These are phyloP conservation scores for Tarenaya hassleriana DNA, from an alignment of 345 rosid genomes.

Conservation along the genomic window DNA sequence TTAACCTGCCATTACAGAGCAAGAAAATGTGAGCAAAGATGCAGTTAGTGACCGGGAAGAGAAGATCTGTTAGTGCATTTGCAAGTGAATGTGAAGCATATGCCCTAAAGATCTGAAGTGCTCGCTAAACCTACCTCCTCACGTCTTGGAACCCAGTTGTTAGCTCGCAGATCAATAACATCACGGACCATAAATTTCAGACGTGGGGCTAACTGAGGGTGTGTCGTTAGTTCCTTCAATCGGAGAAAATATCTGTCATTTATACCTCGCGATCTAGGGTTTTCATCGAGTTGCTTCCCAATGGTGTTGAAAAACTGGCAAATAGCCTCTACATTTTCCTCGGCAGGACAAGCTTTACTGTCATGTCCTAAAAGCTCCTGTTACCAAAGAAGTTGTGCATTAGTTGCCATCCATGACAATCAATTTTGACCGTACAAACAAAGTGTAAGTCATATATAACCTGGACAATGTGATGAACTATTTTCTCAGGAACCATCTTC, in stretches of 20 bases:
- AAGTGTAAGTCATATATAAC: constrained; percentile 27
- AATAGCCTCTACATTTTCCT: constrained; percentile 86
- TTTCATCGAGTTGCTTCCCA: constrained; percentile 88
- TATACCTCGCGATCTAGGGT: constrained; percentile 51
- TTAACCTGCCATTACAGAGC: constrained; percentile 47
- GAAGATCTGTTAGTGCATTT: not conserved
- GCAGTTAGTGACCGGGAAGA: not conserved
- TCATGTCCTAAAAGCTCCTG: constrained; percentile 88
- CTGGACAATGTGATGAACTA: constrained; percentile 87
- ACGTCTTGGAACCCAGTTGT: constrained; percentile 88
- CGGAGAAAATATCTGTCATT: constrained; percentile 60
- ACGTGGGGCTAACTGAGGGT: constrained; percentile 58
- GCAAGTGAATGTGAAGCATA: not conserved
- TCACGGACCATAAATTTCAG: constrained; percentile 76
- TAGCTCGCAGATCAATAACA: constrained; percentile 71
- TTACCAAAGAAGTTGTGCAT: constrained; percentile 8
- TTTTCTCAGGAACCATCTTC: constrained; percentile 88
- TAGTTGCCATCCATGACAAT: constrained; percentile 2
- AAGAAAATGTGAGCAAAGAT: constrained; percentile 5
- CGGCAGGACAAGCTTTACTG: constrained; percentile 55
- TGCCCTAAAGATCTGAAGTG: not conserved
- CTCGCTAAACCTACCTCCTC: constrained; percentile 56
- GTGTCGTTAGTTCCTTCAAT: constrained; percentile 55
- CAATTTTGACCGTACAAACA: not conserved
- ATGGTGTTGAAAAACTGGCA: constrained; percentile 81